Conservation (phyloP, 192 early-diverging fungal genomes). For the Backusella tarrabulga region DNA sequence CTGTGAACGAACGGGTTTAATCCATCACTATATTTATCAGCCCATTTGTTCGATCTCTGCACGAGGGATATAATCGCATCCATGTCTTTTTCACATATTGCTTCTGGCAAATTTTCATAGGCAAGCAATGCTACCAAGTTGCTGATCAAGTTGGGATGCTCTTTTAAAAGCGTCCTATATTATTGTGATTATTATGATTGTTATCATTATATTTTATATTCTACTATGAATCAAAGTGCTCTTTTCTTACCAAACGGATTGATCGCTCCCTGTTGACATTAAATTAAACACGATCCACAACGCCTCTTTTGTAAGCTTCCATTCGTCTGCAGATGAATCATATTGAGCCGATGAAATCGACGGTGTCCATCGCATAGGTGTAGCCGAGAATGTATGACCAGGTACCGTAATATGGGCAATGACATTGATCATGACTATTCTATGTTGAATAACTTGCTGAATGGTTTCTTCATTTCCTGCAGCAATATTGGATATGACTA, state of each 20-base stretch:
- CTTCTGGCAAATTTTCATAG: constrained; percentile 10
- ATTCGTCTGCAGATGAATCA: constrained; percentile 22
- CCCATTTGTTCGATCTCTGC: constrained; percentile 23
- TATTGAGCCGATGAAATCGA: not conserved
- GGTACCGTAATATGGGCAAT: constrained; percentile 19
- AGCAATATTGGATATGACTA: constrained; percentile 31
- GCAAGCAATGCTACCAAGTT: constrained; percentile 11
- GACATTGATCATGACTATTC: constrained; percentile 24
- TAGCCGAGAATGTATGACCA: not conserved
- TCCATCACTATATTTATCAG: not conserved
- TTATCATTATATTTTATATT: not conserved
- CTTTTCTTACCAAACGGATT: constrained; percentile 25
- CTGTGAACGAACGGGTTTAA: not conserved
- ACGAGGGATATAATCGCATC: constrained; percentile 32
- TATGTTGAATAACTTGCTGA: constrained; percentile 5
- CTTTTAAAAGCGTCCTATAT: constrained; percentile 13
- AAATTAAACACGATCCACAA: constrained; percentile 33
- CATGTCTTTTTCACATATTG: constrained; percentile 13
- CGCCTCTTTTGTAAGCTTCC: constrained; percentile 36
- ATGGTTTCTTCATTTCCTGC: constrained; percentile 23
- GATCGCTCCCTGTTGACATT: constrained; percentile 18
- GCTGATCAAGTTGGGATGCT: constrained; percentile 13
- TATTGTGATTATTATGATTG: not conserved
- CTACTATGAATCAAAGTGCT: not conserved
- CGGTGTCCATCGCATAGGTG: not conserved